Conservation (phyloP, 1,284 basidiomycete genomes). For the Cryptococcus depauperatus region DNA sequence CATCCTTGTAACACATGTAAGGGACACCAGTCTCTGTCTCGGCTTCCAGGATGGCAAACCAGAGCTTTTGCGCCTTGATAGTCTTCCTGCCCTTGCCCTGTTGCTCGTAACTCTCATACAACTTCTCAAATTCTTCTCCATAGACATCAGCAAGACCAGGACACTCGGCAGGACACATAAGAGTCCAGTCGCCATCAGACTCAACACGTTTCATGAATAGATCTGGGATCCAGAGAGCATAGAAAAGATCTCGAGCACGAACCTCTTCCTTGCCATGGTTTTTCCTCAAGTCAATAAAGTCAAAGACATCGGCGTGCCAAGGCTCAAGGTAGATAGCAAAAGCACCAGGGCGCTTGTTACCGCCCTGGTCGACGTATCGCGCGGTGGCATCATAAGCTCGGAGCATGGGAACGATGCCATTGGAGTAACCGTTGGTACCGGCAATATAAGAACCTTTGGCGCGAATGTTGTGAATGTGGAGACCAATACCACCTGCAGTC, state of each 20-base stretch:
- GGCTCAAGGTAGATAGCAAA: constrained; percentile 97
- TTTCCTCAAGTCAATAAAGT: constrained; percentile 96
- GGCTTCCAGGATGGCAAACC: constrained; percentile 94
- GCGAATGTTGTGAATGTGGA: constrained; percentile 94
- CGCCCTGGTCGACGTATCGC: constrained; percentile 98
- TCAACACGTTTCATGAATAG: constrained; percentile 97
- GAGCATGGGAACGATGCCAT: constrained; percentile 99
- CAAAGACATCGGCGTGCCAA: constrained; percentile 96
- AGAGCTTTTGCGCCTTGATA: constrained; percentile 94
- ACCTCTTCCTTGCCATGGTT: constrained; percentile 99
- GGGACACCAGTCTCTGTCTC: constrained; percentile 98
- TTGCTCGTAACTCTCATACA: constrained; percentile 84
- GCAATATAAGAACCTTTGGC: constrained; percentile 68
- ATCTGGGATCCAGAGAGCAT: constrained; percentile 96
- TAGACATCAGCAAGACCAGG: constrained; percentile 84
- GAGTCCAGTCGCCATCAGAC: constrained; percentile 78
- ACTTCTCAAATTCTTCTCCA: constrained; percentile 72
- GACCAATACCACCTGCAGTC: constrained; percentile 94
- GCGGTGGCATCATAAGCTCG: constrained; percentile 97
- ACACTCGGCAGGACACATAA: constrained; percentile 97
- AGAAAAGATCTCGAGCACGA: constrained; percentile 95
- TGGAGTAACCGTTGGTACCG: constrained; percentile 92
- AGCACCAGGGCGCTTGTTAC: constrained; percentile 98
- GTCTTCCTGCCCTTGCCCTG: constrained; percentile 81
- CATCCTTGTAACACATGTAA: constrained; percentile 97